Evolutionary conservation across 139 green algal species (phyloP), one percentile per base, ranked within the genome.

Genomic region (Choricystis sp.): DNA sequence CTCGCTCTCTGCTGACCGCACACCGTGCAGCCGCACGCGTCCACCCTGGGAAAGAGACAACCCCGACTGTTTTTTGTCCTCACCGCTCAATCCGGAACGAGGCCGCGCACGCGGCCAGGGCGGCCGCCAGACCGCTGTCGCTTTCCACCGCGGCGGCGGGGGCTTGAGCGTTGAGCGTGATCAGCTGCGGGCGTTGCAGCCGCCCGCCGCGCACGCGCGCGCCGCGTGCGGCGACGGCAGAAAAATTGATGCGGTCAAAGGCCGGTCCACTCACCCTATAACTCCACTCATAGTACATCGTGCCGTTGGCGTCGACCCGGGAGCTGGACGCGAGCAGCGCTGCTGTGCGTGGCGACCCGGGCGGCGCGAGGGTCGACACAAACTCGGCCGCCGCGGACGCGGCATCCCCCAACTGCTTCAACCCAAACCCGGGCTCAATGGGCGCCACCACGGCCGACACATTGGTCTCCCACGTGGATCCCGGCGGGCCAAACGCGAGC

Each of bases 391-490:
- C 81, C 23, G 69, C 74, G 19, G 66, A 14, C 20, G 72, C 29
- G 3, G 76, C 57, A 0, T 23, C 58, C 3, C 75, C 76, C 29
- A 86, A 27, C 28, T 25, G 59, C 21, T 49, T 22, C 23, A 86
- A 62, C 2, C 25, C 66, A 72, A 91, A 92, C 31, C 83, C 82
- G 4, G 68, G 49, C 25, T 67, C 48, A 61, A 88, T 82, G 26
- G 83, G 80, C 2, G 77, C 76, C 2, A 84, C 83, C n/a, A 94
- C 75, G 1, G 89, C 76, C 26, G 62, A 79, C 27, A 94, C 72
- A 60, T 94, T 94, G 63, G 84, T 69, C 63, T 94, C 86, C 1
- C 86, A 84, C 14, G 66, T 79, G 23, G 69, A 80, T 16, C 77
- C 82, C 5, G 80, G 49, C 0, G 85, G 85, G 20, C 85, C 85